Evolutionary conservation across 495 filamentous ascomycete species (phyloP).

Genomic region (Aspergillus homomorphus): DNA sequence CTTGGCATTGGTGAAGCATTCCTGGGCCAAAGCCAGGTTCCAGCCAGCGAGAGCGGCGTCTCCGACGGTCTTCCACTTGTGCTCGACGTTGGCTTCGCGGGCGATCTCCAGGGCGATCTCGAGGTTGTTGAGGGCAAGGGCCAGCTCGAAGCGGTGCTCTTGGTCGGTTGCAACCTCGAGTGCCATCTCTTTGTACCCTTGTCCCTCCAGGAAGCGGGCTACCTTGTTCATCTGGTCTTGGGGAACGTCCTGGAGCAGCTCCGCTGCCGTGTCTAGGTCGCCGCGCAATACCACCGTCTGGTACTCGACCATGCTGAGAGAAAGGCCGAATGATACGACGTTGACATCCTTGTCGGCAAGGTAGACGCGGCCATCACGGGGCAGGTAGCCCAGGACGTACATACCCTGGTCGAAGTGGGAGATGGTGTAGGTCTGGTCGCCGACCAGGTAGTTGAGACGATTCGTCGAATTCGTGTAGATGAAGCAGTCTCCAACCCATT

Average conservation of each 20-base stretch:
- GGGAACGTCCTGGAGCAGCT: conserved; percentile 78
- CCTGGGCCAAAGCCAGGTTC: conserved; percentile 83
- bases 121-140: conserved; percentile 77
- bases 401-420: conserved; percentile 93
- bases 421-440: conserved; percentile 98
- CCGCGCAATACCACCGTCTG: conserved; percentile 92
- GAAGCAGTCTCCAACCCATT: conserved; percentile 98
- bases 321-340: conserved; percentile 85
- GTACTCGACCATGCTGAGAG: conserved; percentile 92
- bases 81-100: conserved; percentile 77
- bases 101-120: conserved; percentile 84
- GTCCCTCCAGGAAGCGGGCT: conserved; percentile 94
- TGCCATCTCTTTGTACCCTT: conserved; percentile 92
- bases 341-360: conserved; percentile 92
- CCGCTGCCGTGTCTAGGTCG: conserved; percentile 90
- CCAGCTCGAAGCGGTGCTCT: conserved; percentile 95
- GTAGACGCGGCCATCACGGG: conserved; percentile 89
- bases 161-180: conserved; percentile 94
- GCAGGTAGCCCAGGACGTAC: conserved; percentile 94
- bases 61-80: conserved; percentile 96
- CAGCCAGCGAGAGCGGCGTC: conserved; percentile 84
- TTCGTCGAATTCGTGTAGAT: conserved; percentile 98
- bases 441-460: conserved; percentile 95
- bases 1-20: conserved; percentile 87
- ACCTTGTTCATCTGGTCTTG: conserved; percentile 95